Conservation (phyloP, 306 rosid genomes). For the Vicia sativa region DNA sequence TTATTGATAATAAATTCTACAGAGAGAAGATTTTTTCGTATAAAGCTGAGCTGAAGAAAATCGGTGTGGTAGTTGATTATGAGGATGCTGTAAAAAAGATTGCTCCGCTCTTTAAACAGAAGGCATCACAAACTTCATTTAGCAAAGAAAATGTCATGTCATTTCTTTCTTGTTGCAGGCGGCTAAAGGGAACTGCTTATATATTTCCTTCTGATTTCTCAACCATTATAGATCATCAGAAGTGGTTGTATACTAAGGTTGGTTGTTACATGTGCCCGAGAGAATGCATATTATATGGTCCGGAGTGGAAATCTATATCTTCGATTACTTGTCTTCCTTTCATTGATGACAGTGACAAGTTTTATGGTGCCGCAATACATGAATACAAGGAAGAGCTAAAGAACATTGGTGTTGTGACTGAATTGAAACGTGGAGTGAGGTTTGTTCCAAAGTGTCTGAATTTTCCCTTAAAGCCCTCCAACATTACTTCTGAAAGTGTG, state of each 20-base stretch:
- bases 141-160: slow-evolving; percentile 44
- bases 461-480: neutral
- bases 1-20: slow-evolving; percentile 56
- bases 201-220: slow-evolving; percentile 41
- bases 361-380: slow-evolving; percentile 50
- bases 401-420: slow-evolving; percentile 51
- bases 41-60: slow-evolving; percentile 42
- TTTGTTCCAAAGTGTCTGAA: neutral
- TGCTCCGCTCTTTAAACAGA: slow-evolving; percentile 43
- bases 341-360: slow-evolving; percentile 55
- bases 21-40: slow-evolving; percentile 36
- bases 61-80: slow-evolving; percentile 63
- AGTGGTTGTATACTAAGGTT: slow-evolving; percentile 61
- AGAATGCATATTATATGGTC: too few relatives aligned
- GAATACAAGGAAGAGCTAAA: slow-evolving; percentile 58
- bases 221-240: slow-evolving; percentile 11
- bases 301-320: too few relatives aligned
- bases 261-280: too few relatives aligned
- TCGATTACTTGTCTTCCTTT: slow-evolving; percentile 37
- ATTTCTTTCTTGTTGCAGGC: slow-evolving; percentile 55
- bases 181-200: slow-evolving; percentile 26
- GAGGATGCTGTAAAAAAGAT: slow-evolving; percentile 46
- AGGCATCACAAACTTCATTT: slow-evolving; percentile 40
- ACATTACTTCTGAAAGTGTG: neutral
- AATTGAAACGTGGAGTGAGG: neutral